Evolutionary conservation across 2,329 filamentous ascomycete genomes (phyloP).

Genomic region (Fusarium heterosporum): DNA sequence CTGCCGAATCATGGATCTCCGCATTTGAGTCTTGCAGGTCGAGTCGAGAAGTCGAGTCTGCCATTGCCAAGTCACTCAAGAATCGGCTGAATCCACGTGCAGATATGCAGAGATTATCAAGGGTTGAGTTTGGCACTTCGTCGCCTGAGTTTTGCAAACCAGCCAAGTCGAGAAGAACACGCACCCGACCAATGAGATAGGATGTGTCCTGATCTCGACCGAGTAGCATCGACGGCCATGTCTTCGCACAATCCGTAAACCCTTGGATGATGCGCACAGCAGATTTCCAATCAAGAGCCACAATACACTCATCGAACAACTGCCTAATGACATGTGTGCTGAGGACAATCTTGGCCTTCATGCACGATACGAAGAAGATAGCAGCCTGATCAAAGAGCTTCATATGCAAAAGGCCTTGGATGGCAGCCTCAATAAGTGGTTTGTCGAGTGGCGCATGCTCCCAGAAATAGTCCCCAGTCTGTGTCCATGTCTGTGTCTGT

Average conservation of each 20-base stretch:
- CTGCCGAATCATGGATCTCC: not conserved
- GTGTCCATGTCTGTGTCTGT: slow-evolving; percentile 39
- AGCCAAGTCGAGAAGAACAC: slow-evolving; percentile 54
- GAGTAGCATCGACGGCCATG: slow-evolving; percentile 46
- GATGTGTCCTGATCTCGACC: slow-evolving; percentile 36
- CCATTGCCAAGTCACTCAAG: slow-evolving; percentile 37
- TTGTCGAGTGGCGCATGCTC: slow-evolving; percentile 55
- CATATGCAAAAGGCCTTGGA: slow-evolving; percentile 63
- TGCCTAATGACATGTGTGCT: slow-evolving; percentile 50
- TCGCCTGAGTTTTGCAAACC: slow-evolving; percentile 42
- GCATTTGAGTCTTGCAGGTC: not conserved
- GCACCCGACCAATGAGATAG: slow-evolving; percentile 50
- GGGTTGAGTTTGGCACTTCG: slow-evolving; percentile 17
- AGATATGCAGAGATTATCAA: slow-evolving; percentile 48
- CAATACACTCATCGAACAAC: slow-evolving; percentile 58
- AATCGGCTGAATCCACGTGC: slow-evolving; percentile 37
- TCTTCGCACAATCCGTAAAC: slow-evolving; percentile 43
- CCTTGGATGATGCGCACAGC: slow-evolving; percentile 49
- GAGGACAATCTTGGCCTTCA: slow-evolving; percentile 52
- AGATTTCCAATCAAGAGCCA: slow-evolving; percentile 56
- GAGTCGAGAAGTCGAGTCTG: slow-evolving; percentile 25
- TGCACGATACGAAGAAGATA: slow-evolving; percentile 55
- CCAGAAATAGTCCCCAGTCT: slow-evolving; percentile 53
- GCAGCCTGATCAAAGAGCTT: slow-evolving; percentile 59
- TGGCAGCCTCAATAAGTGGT: slow-evolving; percentile 58